Base-by-base conservation (phyloP, 495 filamentous ascomycete species). In the Physcia stellaris region DNA sequence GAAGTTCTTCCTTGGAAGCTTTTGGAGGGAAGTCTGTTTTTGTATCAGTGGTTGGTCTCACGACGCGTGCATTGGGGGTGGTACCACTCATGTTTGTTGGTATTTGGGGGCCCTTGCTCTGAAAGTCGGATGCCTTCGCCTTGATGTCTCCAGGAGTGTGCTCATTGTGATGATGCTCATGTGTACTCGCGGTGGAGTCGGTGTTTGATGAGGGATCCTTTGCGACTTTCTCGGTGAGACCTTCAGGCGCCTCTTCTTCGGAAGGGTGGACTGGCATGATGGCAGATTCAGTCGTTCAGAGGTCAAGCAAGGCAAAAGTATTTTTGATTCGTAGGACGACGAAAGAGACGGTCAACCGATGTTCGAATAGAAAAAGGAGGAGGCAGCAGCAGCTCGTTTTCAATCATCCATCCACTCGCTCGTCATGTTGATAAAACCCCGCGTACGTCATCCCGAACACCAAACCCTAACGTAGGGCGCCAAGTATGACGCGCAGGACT, bases 1-100 rank as follows among this genome's bases (percentile, higher is more conserved):
- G 60, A 27, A 75, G 68, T 48, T 85, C 79, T 50, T 81, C 77
- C 52, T 73, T 76, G n/a, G 77, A 64, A 16, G 63, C 68, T 49
- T 67, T 70, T 34, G 69, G 61, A 19, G 65, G 67, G 56, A 77
- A 60, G 16, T 73, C 66, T 63, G 52, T 18, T 11, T 44, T 5
- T 13, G 12, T 16, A 23, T 6, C 12, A 17, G 24, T 3, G 2
- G 18, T 19, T 29, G 24, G 33, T 19, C 13, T 15, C 15, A n/a
- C 15, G 12, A 6, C 18, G 27, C 6, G 12, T 21, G 17, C n/a
- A 39, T 28, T 23, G 15, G 21, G 22, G 22, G n/a, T 12, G 33
- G 15, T 32, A 69, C 64, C 54, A 10, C 60, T 54, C 43, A 46
- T 27, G 49, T 19, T 47, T 35, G 41, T 40, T 16, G 64, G 61